Evolutionary conservation across 192 early-diverging fungal species (phyloP).

Genomic region (Mortierella antarctica): DNA sequence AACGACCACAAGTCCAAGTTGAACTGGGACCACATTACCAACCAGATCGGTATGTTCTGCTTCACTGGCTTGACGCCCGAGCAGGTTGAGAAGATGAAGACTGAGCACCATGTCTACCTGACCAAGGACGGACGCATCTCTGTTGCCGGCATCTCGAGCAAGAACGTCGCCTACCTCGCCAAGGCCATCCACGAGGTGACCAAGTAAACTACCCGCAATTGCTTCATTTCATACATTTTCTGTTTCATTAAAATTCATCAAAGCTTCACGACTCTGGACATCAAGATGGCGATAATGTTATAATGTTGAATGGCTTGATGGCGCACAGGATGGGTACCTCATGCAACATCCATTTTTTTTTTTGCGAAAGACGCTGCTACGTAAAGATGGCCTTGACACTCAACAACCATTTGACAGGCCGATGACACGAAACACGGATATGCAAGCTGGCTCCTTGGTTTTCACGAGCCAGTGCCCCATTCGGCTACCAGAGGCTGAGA

Average conservation of each 20-base stretch:
- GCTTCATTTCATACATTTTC: background rate
- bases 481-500: no score
- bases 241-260: background rate
- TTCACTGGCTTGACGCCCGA: slow-evolving; percentile 91
- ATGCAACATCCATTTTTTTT: background rate
- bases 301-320: no score
- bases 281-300: no score
- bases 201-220: slow-evolving; percentile 63
- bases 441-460: no score
- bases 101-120: slow-evolving; percentile 92
- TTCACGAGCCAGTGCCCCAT: no score
- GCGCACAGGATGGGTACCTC: no score
- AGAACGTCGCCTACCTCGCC: slow-evolving; percentile 96
- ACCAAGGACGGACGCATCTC: slow-evolving; percentile 97
- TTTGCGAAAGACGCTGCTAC: no score
- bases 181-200: slow-evolving; percentile 95
- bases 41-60: slow-evolving; percentile 99
- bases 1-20: slow-evolving; percentile 83
- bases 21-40: slow-evolving; percentile 93
- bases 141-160: slow-evolving; percentile 93
- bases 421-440: background rate
- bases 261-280: no score
- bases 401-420: background rate
- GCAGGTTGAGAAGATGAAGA: slow-evolving; percentile 82
- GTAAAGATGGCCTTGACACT: no score